Evolutionary conservation across 768 basidiomycete genomes (phyloP), one percentile per base, ranked within the genome.

Genomic region (Calocera viscosa): DNA sequence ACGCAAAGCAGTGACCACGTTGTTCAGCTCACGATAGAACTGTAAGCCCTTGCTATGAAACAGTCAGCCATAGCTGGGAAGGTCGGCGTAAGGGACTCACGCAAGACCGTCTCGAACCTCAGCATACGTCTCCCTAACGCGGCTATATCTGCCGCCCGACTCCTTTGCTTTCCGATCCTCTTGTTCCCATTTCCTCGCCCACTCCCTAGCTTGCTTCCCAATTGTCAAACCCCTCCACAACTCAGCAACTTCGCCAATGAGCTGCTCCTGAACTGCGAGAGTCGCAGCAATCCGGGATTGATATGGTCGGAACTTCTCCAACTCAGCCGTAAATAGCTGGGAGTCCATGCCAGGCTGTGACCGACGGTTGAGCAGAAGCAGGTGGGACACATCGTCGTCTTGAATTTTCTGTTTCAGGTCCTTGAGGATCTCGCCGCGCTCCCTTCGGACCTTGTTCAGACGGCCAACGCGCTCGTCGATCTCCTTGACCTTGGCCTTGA

Each of bases 341-440:
- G 90, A 88, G 70, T 97, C 93, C 11, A 89, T 88, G 26, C 84
- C 83, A 16, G 84, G 81, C 70, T 93, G 89, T 28, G 93, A 88
- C 34, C 92, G 86, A 74, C 95, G 95, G 63, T 97, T 83, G 2
- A 99, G 82, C 0, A 98, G 83, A 26, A 60, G 30, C 0, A 96
- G 81, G 73, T 95, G 92, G 0, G 95, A 99, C 30, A 98, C 95
- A 70, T 99, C 96, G 76, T 99, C 96, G 30, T 82, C 80, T 85
- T 97, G 96, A 60, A 96, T 83, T 94, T 95, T 96, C 49, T 97
- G 94, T 75, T 98, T 99, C 63, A 99, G 79, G 73, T 98, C 96
- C 74, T 90, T 94, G 65, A 98, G 76, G 0, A 93, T 86, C 71
- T 94, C 90, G 12, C 83, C 84, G 63, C 95, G 80, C 77, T 98